These are phyloP conservation scores for Coemansia sp. DNA, from an alignment of 192 early-diverging fungal genomes.

Conservation along the genomic window DNA sequence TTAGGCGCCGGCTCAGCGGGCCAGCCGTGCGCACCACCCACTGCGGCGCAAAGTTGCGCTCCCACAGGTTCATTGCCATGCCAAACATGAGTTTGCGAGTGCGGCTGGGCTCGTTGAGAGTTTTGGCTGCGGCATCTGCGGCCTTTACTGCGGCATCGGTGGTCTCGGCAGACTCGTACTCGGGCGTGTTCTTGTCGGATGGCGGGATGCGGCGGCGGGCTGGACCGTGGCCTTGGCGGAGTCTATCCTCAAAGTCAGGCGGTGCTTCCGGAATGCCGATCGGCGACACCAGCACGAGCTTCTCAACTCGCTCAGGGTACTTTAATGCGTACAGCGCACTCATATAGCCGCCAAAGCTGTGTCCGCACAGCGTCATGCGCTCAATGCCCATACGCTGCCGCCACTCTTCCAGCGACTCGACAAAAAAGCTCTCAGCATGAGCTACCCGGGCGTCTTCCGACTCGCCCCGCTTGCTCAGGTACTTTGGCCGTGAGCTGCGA, in stretches of 20 bases:
- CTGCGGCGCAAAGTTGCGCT: constrained; percentile 78
- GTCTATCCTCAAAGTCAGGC: constrained; percentile 49
- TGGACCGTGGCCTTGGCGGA: constrained; percentile 31
- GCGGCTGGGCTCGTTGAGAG: constrained; percentile 33
- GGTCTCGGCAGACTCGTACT: constrained; percentile 9
- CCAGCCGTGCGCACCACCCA: constrained; percentile 72
- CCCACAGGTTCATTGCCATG: constrained; percentile 63
- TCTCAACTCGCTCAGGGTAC: constrained; percentile 82
- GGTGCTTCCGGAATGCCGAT: constrained; percentile 66
- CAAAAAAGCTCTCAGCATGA: constrained; percentile 78
- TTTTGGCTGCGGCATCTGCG: not conserved
- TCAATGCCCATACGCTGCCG: constrained; percentile 73
- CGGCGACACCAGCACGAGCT: constrained; percentile 87
- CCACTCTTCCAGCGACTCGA: constrained; percentile 89
- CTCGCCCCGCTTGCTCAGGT: constrained; percentile 48
- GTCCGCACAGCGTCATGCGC: constrained; percentile 81
- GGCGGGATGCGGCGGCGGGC: constrained; percentile 10
- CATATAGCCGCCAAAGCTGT: constrained; percentile 88
- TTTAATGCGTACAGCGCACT: constrained; percentile 80
- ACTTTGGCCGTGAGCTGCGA: constrained; percentile 74
- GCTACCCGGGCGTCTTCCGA: constrained; percentile 56
- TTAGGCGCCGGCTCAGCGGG: constrained; percentile 69
- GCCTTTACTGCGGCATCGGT: not conserved
- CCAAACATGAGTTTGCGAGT: constrained; percentile 23
- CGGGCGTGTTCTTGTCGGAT: constrained; percentile 26